Evolutionary conservation across 352 stramenopile species (phyloP).

Genomic region (Blastocystis sp.): DNA sequence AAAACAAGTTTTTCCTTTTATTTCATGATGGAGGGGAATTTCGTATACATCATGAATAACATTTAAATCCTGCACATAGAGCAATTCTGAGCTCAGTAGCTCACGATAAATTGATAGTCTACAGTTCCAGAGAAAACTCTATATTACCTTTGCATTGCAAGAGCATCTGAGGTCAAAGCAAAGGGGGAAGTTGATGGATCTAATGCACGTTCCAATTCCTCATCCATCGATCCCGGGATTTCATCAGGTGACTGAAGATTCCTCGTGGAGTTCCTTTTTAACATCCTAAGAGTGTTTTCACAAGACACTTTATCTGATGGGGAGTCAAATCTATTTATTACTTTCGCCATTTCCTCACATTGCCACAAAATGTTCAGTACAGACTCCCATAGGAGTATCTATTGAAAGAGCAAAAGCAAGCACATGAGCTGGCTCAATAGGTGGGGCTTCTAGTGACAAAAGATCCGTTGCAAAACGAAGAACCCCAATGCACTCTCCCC

Average conservation of each 20-base stretch:
- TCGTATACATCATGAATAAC: neutral
- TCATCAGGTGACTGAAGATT: neutral
- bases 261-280: neutral
- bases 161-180: neutral
- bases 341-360: neutral
- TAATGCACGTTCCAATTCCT: neutral
- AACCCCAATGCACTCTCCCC: neutral
- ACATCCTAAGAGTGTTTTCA: slow-evolving; percentile 11
- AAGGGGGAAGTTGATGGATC: neutral
- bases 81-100: neutral
- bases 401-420: neutral
- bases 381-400: neutral
- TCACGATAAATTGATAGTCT: slow-evolving; percentile 36
- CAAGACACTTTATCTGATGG: neutral
- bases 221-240: neutral
- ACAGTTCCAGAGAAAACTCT: neutral
- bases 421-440: neutral
- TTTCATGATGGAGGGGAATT: neutral
- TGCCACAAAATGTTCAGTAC: neutral
- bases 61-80: neutral
- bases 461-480: neutral
- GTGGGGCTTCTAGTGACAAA: neutral
- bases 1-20: neutral
- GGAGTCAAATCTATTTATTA: neutral
- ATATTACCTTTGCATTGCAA: slow-evolving; percentile 37